phyloP scores from a whole-genome alignment of 2,329 filamentous ascomycete genomes.

The Zalaria obscura region DNA sequence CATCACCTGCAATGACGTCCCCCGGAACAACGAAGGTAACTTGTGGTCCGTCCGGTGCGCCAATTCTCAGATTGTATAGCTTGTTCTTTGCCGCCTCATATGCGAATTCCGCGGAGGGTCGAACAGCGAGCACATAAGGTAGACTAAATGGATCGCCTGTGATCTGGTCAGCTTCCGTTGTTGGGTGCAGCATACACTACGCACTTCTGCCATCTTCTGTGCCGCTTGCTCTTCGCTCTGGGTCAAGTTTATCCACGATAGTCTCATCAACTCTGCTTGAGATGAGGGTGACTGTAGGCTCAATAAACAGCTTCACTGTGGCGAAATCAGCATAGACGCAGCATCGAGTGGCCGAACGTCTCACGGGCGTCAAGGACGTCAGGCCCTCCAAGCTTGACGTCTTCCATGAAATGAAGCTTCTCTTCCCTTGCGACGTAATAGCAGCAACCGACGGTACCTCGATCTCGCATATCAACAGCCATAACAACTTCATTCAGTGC shows the following conservation, averaged over 20 bases:
- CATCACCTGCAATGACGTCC: slow-evolving; percentile 23
- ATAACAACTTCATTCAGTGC: slow-evolving; percentile 57
- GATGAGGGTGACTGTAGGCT: slow-evolving; percentile 46
- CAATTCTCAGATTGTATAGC: slow-evolving; percentile 44
- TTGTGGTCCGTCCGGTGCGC: slow-evolving; percentile 29
- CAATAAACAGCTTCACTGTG: slow-evolving; percentile 45
- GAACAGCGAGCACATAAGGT: slow-evolving; percentile 41
- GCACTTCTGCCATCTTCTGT: slow-evolving; percentile 16
- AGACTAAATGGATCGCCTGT: slow-evolving; percentile 33
- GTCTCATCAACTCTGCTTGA: slow-evolving; percentile 41
- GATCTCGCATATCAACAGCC: slow-evolving; percentile 62
- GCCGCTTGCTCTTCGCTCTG: slow-evolving; percentile 20
- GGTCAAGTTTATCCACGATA: slow-evolving; percentile 29
- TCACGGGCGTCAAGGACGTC: slow-evolving; percentile 39
- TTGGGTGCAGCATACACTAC: slow-evolving; percentile 6
- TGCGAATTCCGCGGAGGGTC: slow-evolving; percentile 44
- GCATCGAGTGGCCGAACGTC: neutral
- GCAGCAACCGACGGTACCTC: slow-evolving; percentile 63
- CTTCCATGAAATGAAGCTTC: slow-evolving; percentile 61
- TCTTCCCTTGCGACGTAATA: slow-evolving; percentile 64
- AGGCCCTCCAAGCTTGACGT: slow-evolving; percentile 54
- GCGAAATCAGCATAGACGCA: slow-evolving; percentile 6
- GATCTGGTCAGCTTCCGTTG: slow-evolving; percentile 14
- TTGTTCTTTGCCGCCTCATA: slow-evolving; percentile 53
- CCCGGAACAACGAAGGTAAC: slow-evolving; percentile 49